A percentile compares a stretch with the other conserved stretches of the same genome.
Conservation (phyloP, 2,329 filamentous ascomycete species). For the Venturia asperata region DNA sequence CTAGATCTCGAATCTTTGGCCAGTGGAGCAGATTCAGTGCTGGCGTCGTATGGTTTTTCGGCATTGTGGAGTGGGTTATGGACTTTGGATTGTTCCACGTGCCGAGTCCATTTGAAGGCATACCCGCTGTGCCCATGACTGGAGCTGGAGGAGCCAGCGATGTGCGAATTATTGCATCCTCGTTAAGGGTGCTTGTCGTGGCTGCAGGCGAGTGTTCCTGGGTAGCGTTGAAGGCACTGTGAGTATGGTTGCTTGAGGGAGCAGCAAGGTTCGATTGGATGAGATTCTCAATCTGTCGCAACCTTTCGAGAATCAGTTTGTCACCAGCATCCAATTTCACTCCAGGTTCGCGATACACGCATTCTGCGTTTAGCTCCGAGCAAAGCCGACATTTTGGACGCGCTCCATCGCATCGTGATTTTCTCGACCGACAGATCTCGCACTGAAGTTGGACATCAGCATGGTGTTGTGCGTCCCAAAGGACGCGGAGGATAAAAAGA, state of each 20-base stretch:
- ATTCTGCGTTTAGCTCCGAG: conserved; percentile 73
- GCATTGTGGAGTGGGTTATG: conserved; percentile 74
- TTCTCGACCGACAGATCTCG: conserved; percentile 72
- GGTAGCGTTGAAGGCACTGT: not conserved
- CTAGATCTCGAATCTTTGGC: conserved; percentile 71
- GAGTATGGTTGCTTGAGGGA: not conserved
- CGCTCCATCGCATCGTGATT: conserved; percentile 70
- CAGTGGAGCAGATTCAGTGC: conserved; percentile 72
- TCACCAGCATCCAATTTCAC: conserved; percentile 83
- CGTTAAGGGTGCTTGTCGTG: conserved; percentile 38
- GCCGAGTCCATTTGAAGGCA: conserved; percentile 52
- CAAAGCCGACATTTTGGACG: conserved; percentile 81
- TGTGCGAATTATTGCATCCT: conserved; percentile 33
- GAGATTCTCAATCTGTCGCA: conserved; percentile 69
- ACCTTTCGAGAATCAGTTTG: conserved; percentile 73
- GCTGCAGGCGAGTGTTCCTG: conserved; percentile 33
- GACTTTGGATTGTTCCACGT: conserved; percentile 57
- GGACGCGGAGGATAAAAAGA: not conserved
- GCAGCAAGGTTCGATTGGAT: conserved; percentile 53
- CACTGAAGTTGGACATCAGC: conserved; percentile 47
- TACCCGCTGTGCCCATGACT: conserved; percentile 31
- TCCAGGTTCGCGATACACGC: conserved; percentile 75
- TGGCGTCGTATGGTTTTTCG: conserved; percentile 74
- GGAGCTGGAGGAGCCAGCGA: conserved; percentile 25
- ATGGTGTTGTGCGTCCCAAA: conserved; percentile 21